phyloP scores from a whole-genome alignment of 2,329 filamentous ascomycete species.

The Paraphoma chrysanthemicola region DNA sequence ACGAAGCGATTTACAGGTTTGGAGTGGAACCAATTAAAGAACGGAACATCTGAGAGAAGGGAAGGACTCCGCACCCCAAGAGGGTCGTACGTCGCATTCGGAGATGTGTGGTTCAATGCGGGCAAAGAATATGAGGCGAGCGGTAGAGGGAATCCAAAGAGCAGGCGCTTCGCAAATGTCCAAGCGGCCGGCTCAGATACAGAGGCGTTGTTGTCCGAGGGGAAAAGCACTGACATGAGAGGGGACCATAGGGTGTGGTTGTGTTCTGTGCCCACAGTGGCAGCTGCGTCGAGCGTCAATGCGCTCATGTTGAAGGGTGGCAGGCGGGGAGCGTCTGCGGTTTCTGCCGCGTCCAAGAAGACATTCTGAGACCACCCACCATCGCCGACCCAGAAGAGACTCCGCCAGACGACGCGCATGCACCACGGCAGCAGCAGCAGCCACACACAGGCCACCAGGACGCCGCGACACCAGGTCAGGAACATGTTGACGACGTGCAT shows the following conservation, averaged over 20 bases:
- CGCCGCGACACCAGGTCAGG: constrained; percentile 77
- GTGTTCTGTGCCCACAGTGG: constrained; percentile 23
- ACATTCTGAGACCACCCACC: constrained; percentile 67
- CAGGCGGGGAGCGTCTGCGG: constrained; percentile 1
- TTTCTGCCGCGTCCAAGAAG: constrained; percentile 27
- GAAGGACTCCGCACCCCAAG: constrained; percentile 40
- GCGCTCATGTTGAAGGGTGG: constrained; percentile 20
- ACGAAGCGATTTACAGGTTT: constrained; percentile 77
- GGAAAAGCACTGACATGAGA: constrained; percentile 48
- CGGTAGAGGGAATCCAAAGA: constrained; percentile 39
- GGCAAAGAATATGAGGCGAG: constrained; percentile 31
- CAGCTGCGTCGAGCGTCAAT: constrained; percentile 26
- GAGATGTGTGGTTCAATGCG: constrained; percentile 26
- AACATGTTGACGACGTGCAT: constrained; percentile 76
- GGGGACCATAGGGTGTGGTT: constrained; percentile 35
- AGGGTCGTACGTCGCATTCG: constrained; percentile 36
- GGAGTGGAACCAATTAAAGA: constrained; percentile 60
- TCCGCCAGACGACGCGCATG: constrained; percentile 91
- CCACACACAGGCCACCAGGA: constrained; percentile 87
- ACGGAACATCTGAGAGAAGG: constrained; percentile 64
- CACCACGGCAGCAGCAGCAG: constrained; percentile 85
- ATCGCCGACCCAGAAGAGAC: constrained; percentile 93
- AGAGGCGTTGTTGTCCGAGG: constrained; percentile 46
- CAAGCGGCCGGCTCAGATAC: constrained; percentile 55
- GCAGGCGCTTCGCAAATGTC: constrained; percentile 54